phyloP scores from a whole-genome alignment of 805 yeast species.

The Alloascoidea africana region DNA sequence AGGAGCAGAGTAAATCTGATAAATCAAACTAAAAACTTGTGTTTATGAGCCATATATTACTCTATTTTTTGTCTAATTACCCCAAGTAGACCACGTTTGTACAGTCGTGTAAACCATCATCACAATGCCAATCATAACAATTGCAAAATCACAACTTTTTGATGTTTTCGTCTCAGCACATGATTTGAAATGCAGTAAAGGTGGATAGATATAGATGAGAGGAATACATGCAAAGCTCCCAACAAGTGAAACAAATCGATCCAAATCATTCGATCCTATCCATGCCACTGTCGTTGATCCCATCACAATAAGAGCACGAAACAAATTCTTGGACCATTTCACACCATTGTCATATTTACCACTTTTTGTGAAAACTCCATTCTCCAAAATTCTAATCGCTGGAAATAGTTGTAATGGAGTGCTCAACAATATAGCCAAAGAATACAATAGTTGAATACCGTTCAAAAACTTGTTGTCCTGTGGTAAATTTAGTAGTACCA shows the following conservation, averaged over 20 bases:
- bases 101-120: constrained; percentile 49
- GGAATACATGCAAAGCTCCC: constrained; percentile 96
- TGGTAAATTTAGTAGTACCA: constrained; percentile 80
- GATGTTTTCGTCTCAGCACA: constrained; percentile 11
- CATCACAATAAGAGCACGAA: constrained; percentile 47
- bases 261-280: constrained; percentile 79
- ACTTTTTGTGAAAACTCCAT: constrained; percentile 41
- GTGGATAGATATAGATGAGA: constrained; percentile 87
- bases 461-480: constrained; percentile 48
- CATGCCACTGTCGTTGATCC: constrained; percentile 62
- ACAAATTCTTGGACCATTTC: constrained; percentile 79
- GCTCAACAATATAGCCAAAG: constrained; percentile 75
- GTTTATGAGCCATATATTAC: too few relatives aligned
- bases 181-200: constrained; percentile 57
- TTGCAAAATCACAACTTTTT: constrained; percentile 19
- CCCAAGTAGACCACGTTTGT: too few relatives aligned
- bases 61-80: too few relatives aligned
- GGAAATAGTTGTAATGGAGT: constrained; percentile 93
- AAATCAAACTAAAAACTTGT: not conserved
- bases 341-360: constrained; percentile 66
- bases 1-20: constrained; percentile 1
- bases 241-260: constrained; percentile 81
- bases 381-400: constrained; percentile 82
- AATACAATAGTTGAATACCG: constrained; percentile 62
- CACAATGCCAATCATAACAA: constrained; percentile 28